Conservation (phyloP, 805 yeast genomes). For the Pichia ethanolica region DNA sequence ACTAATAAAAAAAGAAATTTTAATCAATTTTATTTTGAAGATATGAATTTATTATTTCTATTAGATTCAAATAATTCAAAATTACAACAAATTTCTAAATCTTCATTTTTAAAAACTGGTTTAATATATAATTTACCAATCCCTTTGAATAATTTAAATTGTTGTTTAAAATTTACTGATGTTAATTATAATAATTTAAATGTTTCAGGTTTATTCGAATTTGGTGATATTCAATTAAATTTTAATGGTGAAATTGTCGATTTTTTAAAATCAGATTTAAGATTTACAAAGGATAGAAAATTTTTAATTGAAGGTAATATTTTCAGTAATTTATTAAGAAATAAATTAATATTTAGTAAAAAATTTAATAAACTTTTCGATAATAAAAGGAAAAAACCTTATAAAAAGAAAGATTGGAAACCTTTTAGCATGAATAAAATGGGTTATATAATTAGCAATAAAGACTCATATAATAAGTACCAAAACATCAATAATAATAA, state of each 20-base stretch:
- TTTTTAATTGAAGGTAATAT: conserved; percentile 25
- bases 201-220: conserved; percentile 18
- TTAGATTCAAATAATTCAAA: not conserved
- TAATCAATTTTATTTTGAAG: conserved; percentile 10
- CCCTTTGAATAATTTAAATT: conserved; percentile 7
- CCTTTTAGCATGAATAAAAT: conserved; percentile 24
- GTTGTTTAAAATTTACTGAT: conserved; percentile 18
- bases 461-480: no score
- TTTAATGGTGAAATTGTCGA: conserved; percentile 27
- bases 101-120: conserved; percentile 24
- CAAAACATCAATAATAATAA: not conserved
- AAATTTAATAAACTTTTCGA: conserved; percentile 21
- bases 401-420: conserved; percentile 17
- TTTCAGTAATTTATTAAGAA: conserved; percentile 24
- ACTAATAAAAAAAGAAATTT: conserved; percentile 11
- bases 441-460: conserved; percentile 19
- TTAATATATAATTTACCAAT: conserved; percentile 13
- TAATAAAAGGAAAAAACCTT: conserved; percentile 12
- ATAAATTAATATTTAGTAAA: conserved; percentile 21
- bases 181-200: conserved; percentile 10
- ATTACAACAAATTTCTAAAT: conserved; percentile 3
- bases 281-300: conserved; percentile 17
- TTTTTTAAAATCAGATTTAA: conserved; percentile 24
- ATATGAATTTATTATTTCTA: not conserved
- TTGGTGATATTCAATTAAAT: conserved; percentile 14